Evolutionary conservation across 2,329 filamentous ascomycete genomes (phyloP), one percentile per base, ranked within the genome.

Genomic region (Colletotrichum lentis): DNA sequence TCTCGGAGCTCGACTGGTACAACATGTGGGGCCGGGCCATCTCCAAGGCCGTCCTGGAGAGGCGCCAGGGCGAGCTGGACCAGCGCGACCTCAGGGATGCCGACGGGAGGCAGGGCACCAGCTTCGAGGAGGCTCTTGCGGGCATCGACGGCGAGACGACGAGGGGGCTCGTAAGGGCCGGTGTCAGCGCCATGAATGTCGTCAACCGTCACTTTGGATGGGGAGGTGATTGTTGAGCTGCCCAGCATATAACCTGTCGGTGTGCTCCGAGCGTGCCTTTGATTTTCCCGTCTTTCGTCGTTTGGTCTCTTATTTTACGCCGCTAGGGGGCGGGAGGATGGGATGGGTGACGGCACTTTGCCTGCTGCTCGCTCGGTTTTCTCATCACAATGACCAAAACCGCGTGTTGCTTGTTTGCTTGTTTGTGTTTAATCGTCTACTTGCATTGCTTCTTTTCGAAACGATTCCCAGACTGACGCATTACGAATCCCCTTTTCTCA

Each of bases 1-100:
- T 87, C 71, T 84, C 79, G 71, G 86, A 88, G 76, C 81, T 84
- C 5, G 83, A 88, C 69, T 91, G 88, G 86, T 87, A 88, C 71
- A 84, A 86, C 65, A 77, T 86, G 64, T 92, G 91, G 88, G 83
- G 81, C 10, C 80, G 84, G 5, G 83, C 87, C 3, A 86, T 93
- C 59, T 80, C 82, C 67, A 82, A 83, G 52, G 86, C 90, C 11
- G 86, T 89, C 1, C 74, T 90, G 63, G 84, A 85, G 60, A 83
- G 86, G 66, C 83, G 83, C 44, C 83, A 88, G 73, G 83, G 83
- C 3, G 79, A 81, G 24, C 79, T 91, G 18, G 85, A 85, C 44
- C 86, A 88, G 70, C 80, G 81, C 14, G 88, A 91, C 72, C 80
- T 89, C 43, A 73, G 80, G 24, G 76, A 76, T 5, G 78, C 81